Evolutionary conservation across 2,329 filamentous ascomycete species (phyloP), one percentile per base, ranked within the genome.

Genomic region (Beauveria scarabaeidicola): DNA sequence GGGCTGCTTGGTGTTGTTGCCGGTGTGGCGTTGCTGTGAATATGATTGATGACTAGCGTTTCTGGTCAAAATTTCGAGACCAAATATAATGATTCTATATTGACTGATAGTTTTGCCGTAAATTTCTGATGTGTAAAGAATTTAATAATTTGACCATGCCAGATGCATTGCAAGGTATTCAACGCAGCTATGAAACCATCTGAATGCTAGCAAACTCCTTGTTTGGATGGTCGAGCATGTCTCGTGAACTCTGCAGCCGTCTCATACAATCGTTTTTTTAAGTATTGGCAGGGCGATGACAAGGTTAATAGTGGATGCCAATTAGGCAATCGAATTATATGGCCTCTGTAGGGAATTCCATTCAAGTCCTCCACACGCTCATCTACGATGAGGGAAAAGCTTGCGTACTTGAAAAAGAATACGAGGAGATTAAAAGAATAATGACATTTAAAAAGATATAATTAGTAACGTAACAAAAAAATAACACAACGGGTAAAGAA

Each of bases 191-290:
- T 29, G 5, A 50, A 2, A 19, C 29, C 40, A n/a, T 25, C 1
- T 48, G 29, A 17, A 88, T 76, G 66, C 87, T 88, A 44, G 77
- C 77, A 66, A 83, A 87, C 66, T 76, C 75, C 62, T 82, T 86
- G 0, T 67, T 73, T 5, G 84, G 83, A 62, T 81, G 87, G 13
- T 65, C 69, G 54, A 87, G 70, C 67, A 81, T 70, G 63, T 88
- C 88, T 36, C 68, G 62, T 11, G 70, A 73, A 48, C 68, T 65
- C 25, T 87, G 83, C 11, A 86, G 69, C 2, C 63, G 64, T 7
- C 77, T 77, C 62, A 86, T 70, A 3, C n/a, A n/a, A n/a, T n/a
- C n/a, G n/a, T n/a, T 58, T 52, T 58, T 58, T 32, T 17, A 48
- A 29, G 46, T 46, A 58, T 36, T 25, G 46, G 25, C 44, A 50